Conservation (phyloP, 805 yeast genomes). For the Candida ponderosae region DNA sequence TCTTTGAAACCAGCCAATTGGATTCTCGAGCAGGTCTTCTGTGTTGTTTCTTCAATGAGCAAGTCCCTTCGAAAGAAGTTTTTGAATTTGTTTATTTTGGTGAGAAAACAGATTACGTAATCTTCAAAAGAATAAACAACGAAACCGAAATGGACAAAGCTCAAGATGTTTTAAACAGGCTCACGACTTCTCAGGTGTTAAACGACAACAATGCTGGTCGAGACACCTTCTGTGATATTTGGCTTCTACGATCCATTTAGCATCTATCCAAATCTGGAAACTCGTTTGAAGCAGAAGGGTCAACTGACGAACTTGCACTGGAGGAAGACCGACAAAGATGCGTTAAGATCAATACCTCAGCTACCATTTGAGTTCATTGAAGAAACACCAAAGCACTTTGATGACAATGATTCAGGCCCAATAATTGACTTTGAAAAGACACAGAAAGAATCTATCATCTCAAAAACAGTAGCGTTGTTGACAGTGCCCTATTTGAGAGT, state of each 20-base stretch:
- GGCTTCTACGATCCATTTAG: slow-evolving; percentile 76
- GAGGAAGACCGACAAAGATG: slow-evolving; percentile 42
- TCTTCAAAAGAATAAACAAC: too few relatives aligned
- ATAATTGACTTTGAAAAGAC: not conserved
- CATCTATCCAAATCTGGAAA: slow-evolving; percentile 37
- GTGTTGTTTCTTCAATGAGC: too few relatives aligned
- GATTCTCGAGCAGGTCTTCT: slow-evolving; percentile 1
- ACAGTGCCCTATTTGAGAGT: slow-evolving; percentile 49
- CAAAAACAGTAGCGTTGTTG: not conserved
- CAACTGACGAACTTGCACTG: slow-evolving; percentile 66
- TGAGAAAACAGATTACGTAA: too few relatives aligned
- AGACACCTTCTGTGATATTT: slow-evolving; percentile 18
- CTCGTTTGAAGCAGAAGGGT: slow-evolving; percentile 36
- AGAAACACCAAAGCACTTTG: slow-evolving; percentile 39
- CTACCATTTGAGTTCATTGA: slow-evolving; percentile 48
- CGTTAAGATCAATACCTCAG: slow-evolving; percentile 54
- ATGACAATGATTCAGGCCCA: slow-evolving; percentile 5
- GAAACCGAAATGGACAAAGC: too few relatives aligned
- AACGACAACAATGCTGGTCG: slow-evolving; percentile 6
- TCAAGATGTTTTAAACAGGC: too few relatives aligned
- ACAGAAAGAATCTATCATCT: not conserved
- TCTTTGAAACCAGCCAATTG: not conserved
- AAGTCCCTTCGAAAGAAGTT: too few relatives aligned
- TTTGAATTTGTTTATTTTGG: too few relatives aligned
- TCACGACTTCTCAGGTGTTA: too few relatives aligned